A percentile compares a stretch with the other conserved stretches of the same genome.
phyloP scores from a whole-genome alignment of 805 yeast genomes.

The Ogataea minuta region DNA sequence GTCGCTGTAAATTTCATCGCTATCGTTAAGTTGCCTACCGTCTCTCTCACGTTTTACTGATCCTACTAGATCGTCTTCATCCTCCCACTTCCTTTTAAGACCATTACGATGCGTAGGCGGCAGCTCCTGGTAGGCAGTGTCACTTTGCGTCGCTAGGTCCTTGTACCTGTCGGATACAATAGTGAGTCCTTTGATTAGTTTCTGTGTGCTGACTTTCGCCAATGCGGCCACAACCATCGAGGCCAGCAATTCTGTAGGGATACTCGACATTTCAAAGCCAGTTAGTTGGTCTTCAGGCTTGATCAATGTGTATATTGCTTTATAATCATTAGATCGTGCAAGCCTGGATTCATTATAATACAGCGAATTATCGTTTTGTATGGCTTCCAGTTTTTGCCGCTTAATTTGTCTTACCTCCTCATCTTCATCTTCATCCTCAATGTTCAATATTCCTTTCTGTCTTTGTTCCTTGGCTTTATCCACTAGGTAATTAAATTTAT shows the following conservation, averaged over 20 bases:
- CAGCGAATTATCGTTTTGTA: constrained; percentile 17
- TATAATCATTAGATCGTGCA: constrained; percentile 48
- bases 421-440: constrained; percentile 44
- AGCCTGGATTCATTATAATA: constrained; percentile 33
- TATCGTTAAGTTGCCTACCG: constrained; percentile 1
- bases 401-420: constrained; percentile 25
- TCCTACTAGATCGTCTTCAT: constrained; percentile 30
- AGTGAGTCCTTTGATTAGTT: constrained; percentile 63
- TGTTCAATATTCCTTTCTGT: constrained; percentile 35
- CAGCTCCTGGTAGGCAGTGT: constrained; percentile 7
- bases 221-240: constrained; percentile 69
- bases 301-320: constrained; percentile 65
- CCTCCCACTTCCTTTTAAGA: constrained; percentile 17
- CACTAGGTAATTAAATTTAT: constrained; percentile 32
- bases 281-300: constrained; percentile 57
- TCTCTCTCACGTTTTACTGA: constrained; percentile 4
- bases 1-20: constrained; percentile 20
- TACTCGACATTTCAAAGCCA: constrained; percentile 63
- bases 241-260: constrained; percentile 63
- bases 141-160: constrained; percentile 14
- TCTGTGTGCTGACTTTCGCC: constrained; percentile 47
- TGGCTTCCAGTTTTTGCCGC: constrained; percentile 22
- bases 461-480: constrained; percentile 30
- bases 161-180: constrained; percentile 64
- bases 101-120: constrained; percentile 8